A percentile compares a stretch with the other conserved stretches of the same genome.
Conservation (phyloP, 768 basidiomycete genomes). For the Suillus placidus region DNA sequence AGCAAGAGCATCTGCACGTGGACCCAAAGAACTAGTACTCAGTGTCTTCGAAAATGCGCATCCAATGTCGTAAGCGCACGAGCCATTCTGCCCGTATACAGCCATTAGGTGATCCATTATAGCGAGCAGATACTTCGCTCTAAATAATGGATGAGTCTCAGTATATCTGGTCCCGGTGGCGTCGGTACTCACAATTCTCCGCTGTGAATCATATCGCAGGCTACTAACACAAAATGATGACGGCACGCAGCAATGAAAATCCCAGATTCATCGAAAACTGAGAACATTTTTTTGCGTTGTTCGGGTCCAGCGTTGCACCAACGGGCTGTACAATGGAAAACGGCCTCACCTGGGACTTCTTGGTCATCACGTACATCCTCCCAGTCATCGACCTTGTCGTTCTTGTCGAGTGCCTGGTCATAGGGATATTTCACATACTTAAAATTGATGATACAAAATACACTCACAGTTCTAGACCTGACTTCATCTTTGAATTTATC, state of each 20-base stretch:
- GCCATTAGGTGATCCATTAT: too few relatives aligned
- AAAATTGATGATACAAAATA: neutral
- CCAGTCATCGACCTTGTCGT: neutral
- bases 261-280: neutral
- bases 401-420: too few relatives aligned
- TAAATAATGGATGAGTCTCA: neutral
- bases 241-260: neutral
- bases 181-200: neutral
- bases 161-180: neutral
- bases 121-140: conserved; percentile 26
- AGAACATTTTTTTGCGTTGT: conserved; percentile 5
- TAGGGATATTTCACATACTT: too few relatives aligned
- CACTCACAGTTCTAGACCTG: neutral
- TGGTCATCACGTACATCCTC: neutral
- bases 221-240: neutral
- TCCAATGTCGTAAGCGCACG: conserved; percentile 33
- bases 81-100: too few relatives aligned
- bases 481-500: conserved; percentile 11
- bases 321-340: neutral
- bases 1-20: neutral
- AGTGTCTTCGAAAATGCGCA: conserved; percentile 25
- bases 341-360: too few relatives aligned
- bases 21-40: conserved; percentile 17
- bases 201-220: neutral
- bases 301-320: conserved; percentile 8